A percentile compares a stretch with the other conserved stretches of the same genome.
phyloP scores from a whole-genome alignment of 2,329 filamentous ascomycete genomes.

The Blastomyces emzantsi region DNA sequence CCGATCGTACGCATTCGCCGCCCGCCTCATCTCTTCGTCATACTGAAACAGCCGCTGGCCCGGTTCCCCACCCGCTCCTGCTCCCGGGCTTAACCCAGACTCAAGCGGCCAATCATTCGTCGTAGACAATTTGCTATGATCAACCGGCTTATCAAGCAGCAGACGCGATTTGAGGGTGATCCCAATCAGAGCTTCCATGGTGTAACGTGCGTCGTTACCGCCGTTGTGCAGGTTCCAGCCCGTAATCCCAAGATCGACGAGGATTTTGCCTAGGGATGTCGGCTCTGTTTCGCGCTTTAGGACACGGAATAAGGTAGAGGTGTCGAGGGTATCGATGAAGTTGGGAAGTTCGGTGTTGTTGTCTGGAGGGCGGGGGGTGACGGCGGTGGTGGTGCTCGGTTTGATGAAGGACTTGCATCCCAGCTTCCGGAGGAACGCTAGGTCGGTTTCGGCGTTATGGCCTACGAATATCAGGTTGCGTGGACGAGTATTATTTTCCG shows the following conservation, averaged over 20 bases:
- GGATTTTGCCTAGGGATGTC: constrained; percentile 51
- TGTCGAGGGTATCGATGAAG: constrained; percentile 62
- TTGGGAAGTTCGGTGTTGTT: constrained; percentile 24
- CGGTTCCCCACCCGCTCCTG: background rate
- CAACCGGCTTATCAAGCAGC: constrained; percentile 15
- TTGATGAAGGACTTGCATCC: constrained; percentile 37
- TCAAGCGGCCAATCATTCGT: constrained; percentile 7
- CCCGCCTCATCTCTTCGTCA: background rate
- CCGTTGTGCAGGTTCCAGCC: constrained; percentile 71
- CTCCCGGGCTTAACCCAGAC: background rate
- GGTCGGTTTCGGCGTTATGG: constrained; percentile 60
- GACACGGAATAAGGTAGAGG: constrained; percentile 58
- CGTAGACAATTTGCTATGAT: background rate
- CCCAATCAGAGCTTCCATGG: constrained; percentile 61
- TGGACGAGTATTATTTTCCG: constrained; percentile 7
- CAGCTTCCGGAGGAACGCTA: constrained; percentile 57
- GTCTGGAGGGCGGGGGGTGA: background rate
- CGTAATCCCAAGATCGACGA: constrained; percentile 55
- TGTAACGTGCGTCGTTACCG: constrained; percentile 76
- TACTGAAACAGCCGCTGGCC: background rate
- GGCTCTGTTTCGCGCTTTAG: constrained; percentile 47
- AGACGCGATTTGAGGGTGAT: constrained; percentile 41
- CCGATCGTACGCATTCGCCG: constrained; percentile 9
- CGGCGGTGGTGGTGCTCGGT: constrained; percentile 25
- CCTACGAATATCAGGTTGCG: constrained; percentile 69